Evolutionary conservation across 1,284 basidiomycete genomes (phyloP).

Genomic region (Agaricales sp.): DNA sequence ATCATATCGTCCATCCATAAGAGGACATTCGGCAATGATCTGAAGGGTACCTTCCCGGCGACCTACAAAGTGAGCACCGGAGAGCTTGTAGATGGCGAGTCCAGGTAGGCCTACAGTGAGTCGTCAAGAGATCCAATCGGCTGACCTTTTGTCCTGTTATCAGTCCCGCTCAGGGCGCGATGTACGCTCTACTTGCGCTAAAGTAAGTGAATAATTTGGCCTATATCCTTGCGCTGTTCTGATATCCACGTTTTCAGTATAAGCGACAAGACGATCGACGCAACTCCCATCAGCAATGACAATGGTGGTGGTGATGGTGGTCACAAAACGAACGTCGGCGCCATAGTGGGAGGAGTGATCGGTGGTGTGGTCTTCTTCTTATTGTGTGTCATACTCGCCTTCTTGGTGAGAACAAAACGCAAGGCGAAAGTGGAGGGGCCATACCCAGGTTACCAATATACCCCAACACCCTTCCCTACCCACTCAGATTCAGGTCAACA

Average conservation of each 20-base stretch:
- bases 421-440: neutral
- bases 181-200: constrained; percentile 21
- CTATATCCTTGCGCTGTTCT: neutral
- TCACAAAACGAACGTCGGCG: neutral
- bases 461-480: neutral
- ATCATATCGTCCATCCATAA: too few relatives aligned
- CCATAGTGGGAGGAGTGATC: neutral
- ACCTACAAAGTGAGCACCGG: constrained; percentile 19
- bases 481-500: neutral
- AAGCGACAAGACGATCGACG: neutral
- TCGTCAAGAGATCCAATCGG: too few relatives aligned
- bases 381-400: neutral
- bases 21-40: too few relatives aligned
- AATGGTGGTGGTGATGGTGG: neutral
- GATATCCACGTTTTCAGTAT: neutral
- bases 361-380: neutral
- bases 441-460: neutral
- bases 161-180: constrained; percentile 26
- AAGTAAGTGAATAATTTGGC: constrained; percentile 13
- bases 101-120: too few relatives aligned
- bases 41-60: too few relatives aligned
- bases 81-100: constrained; percentile 7
- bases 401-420: neutral
- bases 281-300: neutral
- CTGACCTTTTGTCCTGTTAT: neutral